Percentiles rank a stretch among this genome's conserved stretches.
Conservation (phyloP, 495 filamentous ascomycete genomes). For the Penicillium lagena region DNA sequence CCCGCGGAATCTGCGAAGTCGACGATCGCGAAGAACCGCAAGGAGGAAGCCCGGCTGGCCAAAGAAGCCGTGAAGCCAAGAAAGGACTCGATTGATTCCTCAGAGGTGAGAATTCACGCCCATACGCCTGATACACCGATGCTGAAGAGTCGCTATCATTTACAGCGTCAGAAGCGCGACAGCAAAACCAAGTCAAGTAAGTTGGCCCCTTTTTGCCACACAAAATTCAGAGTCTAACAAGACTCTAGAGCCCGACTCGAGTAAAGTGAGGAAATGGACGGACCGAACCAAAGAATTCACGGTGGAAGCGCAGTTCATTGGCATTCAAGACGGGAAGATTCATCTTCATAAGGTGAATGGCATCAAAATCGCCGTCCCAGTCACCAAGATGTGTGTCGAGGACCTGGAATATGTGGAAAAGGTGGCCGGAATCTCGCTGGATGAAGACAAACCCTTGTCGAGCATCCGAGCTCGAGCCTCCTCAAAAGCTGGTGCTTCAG, state of each 20-base stretch:
- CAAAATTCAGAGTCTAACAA: too few relatives aligned
- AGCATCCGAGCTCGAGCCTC: slow-evolving; percentile 51
- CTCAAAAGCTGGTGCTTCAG: slow-evolving; percentile 43
- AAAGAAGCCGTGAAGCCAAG: slow-evolving; percentile 64
- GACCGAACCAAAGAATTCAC: slow-evolving; percentile 93
- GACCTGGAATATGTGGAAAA: slow-evolving; percentile 94
- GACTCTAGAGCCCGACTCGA: slow-evolving; percentile 67
- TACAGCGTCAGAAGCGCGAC: slow-evolving; percentile 59
- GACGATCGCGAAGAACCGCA: slow-evolving; percentile 72
- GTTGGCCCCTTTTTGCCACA: slow-evolving; percentile 18
- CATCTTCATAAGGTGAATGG: slow-evolving; percentile 97
- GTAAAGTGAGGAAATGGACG: slow-evolving; percentile 85
- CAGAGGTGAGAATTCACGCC: slow-evolving; percentile 52
- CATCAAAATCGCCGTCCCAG: slow-evolving; percentile 94
- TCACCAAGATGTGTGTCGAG: slow-evolving; percentile 88
- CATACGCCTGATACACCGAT: slow-evolving; percentile 14
- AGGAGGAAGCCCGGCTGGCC: slow-evolving; percentile 73
- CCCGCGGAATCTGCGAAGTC: slow-evolving; percentile 63
- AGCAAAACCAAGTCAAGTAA: slow-evolving; percentile 63
- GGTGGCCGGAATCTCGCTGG: slow-evolving; percentile 76
- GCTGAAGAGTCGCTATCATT: slow-evolving; percentile 24
- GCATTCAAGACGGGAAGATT: slow-evolving; percentile 85
- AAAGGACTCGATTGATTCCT: slow-evolving; percentile 48
- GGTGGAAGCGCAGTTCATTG: slow-evolving; percentile 95
- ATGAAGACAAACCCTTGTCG: slow-evolving; percentile 92